Conservation (phyloP, 768 basidiomycete genomes). For the Strobilomyces echinocephalus region DNA sequence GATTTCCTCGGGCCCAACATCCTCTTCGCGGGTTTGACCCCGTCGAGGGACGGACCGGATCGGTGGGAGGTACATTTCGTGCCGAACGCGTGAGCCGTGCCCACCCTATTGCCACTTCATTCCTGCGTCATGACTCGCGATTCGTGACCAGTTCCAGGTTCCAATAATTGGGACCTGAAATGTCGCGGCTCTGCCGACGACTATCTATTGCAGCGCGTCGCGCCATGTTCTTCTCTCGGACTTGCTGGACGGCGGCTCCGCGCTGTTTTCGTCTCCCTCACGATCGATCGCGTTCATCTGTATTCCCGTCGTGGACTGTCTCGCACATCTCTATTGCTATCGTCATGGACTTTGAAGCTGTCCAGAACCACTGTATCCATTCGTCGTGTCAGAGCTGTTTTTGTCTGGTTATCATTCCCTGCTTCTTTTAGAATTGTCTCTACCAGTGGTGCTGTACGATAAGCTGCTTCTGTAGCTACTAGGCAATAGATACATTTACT, state of each 20-base stretch:
- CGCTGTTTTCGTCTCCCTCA: background rate
- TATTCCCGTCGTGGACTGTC: slow-evolving; percentile 9
- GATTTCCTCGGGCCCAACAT: slow-evolving; percentile 34
- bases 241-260: slow-evolving; percentile 11
- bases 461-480: slow-evolving; percentile 5
- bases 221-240: slow-evolving; percentile 5
- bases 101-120: no score
- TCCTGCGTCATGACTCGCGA: slow-evolving; percentile 3
- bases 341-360: background rate
- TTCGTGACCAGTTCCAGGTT: slow-evolving; percentile 10
- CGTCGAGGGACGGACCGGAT: slow-evolving; percentile 23
- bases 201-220: slow-evolving; percentile 7
- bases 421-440: background rate
- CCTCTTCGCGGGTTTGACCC: slow-evolving; percentile 29
- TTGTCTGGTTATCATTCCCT: background rate
- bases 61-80: slow-evolving; percentile 29
- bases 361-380: no score
- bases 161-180: slow-evolving; percentile 11
- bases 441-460: background rate
- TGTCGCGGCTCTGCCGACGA: background rate
- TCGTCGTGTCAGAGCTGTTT: background rate
- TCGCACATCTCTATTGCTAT: background rate
- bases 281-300: slow-evolving; percentile 5
- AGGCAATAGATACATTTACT: background rate
- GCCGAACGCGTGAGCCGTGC: slow-evolving; percentile 10